Evolutionary conservation across 2,329 filamentous ascomycete species (phyloP), one percentile per base, ranked within the genome.

Genomic region (Byssochlamys sp.): DNA sequence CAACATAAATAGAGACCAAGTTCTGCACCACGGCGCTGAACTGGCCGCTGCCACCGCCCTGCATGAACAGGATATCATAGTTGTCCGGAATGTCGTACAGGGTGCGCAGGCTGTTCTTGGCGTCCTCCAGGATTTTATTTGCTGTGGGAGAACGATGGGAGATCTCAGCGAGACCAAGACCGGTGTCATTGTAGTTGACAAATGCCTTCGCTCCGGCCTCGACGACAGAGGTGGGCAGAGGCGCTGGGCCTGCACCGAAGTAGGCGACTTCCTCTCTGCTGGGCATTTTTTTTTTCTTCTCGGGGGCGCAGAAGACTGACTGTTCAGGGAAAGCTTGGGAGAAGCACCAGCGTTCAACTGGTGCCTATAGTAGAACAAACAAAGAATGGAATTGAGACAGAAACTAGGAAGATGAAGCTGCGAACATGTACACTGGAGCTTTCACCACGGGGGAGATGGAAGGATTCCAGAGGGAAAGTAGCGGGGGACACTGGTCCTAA

Each of bases 231-330:
- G 89, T 95, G 26, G 91, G 91, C 19, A 97, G 81, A 31, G 84
- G 79, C n/a, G 92, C 91, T 53, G 92, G 92, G 61, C 92, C 92
- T 55, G 92, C 91, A 60, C 91, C 91, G 66, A 95, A 96, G 76
- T 95, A 94, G 63, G 86, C 82, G 71, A 94, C 83, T 62, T 92
- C 86, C 65, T 84, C 80, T 74, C 90, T 81, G 62, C 83, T 78
- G 67, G 87, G 86, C 89, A 92, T 51, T 51, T 12, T 49, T 49
- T 19, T 26, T 49, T 24, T 49, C 4, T 19, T 24, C 45, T 51
- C 25, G 49, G 3, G 24, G 27, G 49, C 3, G 24, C 27, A 6
- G 14, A 45, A 19, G 39, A 19, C 14, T 45, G 27, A 26, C 10
- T 26, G 19, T 26, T 26, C 27, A 24, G 24, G 10, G 25, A 10